Conservation (phyloP, 495 filamentous ascomycete genomes). For the Aspergillus asperescens region DNA sequence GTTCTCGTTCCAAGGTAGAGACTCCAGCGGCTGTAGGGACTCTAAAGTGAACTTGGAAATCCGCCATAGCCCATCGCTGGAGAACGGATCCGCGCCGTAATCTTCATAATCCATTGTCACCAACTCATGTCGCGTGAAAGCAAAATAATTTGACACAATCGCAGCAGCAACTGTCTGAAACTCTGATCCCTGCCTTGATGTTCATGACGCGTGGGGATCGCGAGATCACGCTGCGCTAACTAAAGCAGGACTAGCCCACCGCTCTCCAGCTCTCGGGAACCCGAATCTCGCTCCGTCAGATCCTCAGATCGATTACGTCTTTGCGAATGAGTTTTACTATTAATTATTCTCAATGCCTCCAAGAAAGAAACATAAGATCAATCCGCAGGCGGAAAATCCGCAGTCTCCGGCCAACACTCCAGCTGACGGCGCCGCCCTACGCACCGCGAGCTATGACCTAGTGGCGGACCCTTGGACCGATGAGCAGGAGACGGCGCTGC, state of each 20-base stretch:
- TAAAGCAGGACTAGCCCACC: slow-evolving; percentile 21
- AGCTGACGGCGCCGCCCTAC: slow-evolving; percentile 29
- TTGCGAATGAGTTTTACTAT: neutral
- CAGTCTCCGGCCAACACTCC: slow-evolving; percentile 34
- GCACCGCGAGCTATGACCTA: slow-evolving; percentile 36
- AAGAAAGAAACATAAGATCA: slow-evolving; percentile 54
- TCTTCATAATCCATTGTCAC: slow-evolving; percentile 42
- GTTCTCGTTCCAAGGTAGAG: slow-evolving; percentile 33
- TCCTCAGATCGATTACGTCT: neutral
- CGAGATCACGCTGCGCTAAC: slow-evolving; percentile 21
- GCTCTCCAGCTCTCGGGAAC: slow-evolving; percentile 20
- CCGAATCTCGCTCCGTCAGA: slow-evolving; percentile 3
- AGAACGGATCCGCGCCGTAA: slow-evolving; percentile 58
- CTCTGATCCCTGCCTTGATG: slow-evolving; percentile 18
- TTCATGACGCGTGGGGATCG: slow-evolving; percentile 23
- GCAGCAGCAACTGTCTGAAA: slow-evolving; percentile 7
- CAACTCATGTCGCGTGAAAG: neutral
- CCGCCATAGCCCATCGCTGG: slow-evolving; percentile 62
- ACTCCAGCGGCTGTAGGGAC: slow-evolving; percentile 35
- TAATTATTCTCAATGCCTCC: slow-evolving; percentile 57
- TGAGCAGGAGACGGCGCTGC: slow-evolving; percentile 84
- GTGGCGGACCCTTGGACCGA: slow-evolving; percentile 84
- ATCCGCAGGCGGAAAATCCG: slow-evolving; percentile 38
- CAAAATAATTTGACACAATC: neutral
- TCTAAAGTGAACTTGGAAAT: slow-evolving; percentile 43